phyloP scores from a whole-genome alignment of 768 basidiomycete species.

The Exsudoporus frostii region DNA sequence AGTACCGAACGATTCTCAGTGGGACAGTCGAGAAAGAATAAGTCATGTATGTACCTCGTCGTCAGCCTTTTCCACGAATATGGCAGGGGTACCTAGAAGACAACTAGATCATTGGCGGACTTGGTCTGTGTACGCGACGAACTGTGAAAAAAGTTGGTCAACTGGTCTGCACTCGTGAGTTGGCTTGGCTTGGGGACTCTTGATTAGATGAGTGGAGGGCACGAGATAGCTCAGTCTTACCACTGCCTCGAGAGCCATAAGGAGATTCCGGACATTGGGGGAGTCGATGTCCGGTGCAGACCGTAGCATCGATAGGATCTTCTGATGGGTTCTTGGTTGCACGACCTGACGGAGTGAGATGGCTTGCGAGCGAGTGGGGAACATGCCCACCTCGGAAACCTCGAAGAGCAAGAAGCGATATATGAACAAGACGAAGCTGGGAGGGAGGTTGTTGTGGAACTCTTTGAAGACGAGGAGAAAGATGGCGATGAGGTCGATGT shows the following conservation, averaged over 20 bases:
- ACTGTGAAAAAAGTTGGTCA: conserved; percentile 58
- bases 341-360: conserved; percentile 46
- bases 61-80: conserved; percentile 58
- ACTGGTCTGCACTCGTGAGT: conserved; percentile 52
- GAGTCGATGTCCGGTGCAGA: conserved; percentile 44
- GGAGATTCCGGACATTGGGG: conserved; percentile 41
- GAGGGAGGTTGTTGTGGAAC: conserved; percentile 50
- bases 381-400: conserved; percentile 55
- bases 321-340: conserved; percentile 52
- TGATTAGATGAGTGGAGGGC: conserved; percentile 17
- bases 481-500: conserved; percentile 64
- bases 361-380: background rate
- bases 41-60: conserved; percentile 43
- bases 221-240: conserved; percentile 25
- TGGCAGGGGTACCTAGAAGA: conserved; percentile 46
- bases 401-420: conserved; percentile 68
- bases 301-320: conserved; percentile 45
- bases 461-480: conserved; percentile 64
- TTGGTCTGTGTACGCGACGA: conserved; percentile 8
- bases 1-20: conserved; percentile 7
- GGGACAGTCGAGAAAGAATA: background rate
- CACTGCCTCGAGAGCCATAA: conserved; percentile 43
- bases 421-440: conserved; percentile 57
- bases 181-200: conserved; percentile 40
- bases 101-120: background rate